phyloP scores from a whole-genome alignment of 2,329 filamentous ascomycete genomes.

The Microdochium bolleyi region DNA sequence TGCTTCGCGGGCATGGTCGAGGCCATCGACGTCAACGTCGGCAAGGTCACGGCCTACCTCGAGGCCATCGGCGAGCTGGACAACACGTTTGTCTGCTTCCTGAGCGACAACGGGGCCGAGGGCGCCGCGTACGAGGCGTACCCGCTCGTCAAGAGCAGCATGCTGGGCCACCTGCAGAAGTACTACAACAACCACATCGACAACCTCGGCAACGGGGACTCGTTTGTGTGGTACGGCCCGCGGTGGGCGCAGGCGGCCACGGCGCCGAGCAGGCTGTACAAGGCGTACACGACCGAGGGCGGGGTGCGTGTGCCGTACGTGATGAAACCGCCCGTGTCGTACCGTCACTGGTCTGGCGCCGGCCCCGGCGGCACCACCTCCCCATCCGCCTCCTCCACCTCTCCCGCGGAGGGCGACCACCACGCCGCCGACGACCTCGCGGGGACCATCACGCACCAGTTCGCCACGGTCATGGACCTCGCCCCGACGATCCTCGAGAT shows the following conservation, averaged over 20 bases:
- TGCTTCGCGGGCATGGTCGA: conserved; percentile 59
- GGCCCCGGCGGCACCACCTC: conserved; percentile 12
- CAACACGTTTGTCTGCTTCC: conserved; percentile 57
- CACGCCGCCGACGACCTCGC: conserved; percentile 1
- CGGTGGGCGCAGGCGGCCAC: conserved; percentile 39
- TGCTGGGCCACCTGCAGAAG: conserved; percentile 40
- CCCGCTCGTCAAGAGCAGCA: conserved; percentile 46
- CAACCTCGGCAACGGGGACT: conserved; percentile 48
- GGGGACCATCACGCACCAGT: conserved; percentile 36
- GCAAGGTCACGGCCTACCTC: conserved; percentile 49
- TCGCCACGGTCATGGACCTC: conserved; percentile 44
- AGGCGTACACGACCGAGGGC: conserved; percentile 36
- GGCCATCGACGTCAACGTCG: conserved; percentile 51
- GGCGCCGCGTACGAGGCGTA: conserved; percentile 50
- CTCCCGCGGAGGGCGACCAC: no score
- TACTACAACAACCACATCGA: conserved; percentile 51
- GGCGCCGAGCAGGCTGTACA: conserved; percentile 25
- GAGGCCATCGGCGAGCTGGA: conserved; percentile 48
- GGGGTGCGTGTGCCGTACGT: conserved; percentile 46
- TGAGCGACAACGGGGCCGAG: conserved; percentile 56
- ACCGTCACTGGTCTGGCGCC: neutral
- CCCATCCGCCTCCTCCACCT: no score
- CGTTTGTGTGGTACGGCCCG: conserved; percentile 53
- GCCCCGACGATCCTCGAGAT: conserved; percentile 38
- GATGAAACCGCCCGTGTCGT: conserved; percentile 28